Evolutionary conservation across 1,139 yeast species (phyloP), one percentile per base, ranked within the genome.

Genomic region (Entelexis sorbosivorans): DNA sequence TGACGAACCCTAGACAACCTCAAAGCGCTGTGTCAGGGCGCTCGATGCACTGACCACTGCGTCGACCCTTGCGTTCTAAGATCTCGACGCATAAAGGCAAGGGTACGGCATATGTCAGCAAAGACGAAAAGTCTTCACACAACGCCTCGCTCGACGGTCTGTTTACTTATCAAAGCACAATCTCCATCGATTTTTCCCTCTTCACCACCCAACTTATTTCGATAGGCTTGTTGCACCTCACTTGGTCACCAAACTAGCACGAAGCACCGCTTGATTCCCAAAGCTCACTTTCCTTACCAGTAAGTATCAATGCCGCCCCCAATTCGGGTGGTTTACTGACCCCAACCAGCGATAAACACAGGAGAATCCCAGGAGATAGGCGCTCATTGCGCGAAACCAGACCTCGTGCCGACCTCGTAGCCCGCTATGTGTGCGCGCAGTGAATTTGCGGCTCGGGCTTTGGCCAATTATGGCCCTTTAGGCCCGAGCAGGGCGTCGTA

Each of bases 201-300:
- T 42, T 32, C 29, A 42, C 45, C 45, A 42, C 36, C 45, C 45
- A 20, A 20, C 45, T 42, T 42, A 31, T 42, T 31, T 14, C 29
- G 36, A 42, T 20, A 19, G 36, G 20, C 45, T 42, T 42, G 45
- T 31, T 42, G 36, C 16, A n/a, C 45, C 38, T 20, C 9, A 7
- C 28, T 31, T 16, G 44, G 45, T 42, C 45, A n/a, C 38, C 20
- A 42, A 42, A 42, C 45, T 42, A 42, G 36, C 28, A 16, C 45
- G 22, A 42, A 32, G 45, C 36, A 32, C 22, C 35, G 36, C 45
- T 42, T 42, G 36, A 42, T 42, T 32, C 45, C 26, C 45, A 34
- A 46, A 42, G 50, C 42, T 42, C 50, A 45, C 53, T 47, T 42
- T 49, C 40, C 46, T 40, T 52, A 44, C 50, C 55, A 52, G 55